Evolutionary conservation across 2,329 filamentous ascomycete genomes (phyloP).

Genomic region (Aureobasidium sp.): DNA sequence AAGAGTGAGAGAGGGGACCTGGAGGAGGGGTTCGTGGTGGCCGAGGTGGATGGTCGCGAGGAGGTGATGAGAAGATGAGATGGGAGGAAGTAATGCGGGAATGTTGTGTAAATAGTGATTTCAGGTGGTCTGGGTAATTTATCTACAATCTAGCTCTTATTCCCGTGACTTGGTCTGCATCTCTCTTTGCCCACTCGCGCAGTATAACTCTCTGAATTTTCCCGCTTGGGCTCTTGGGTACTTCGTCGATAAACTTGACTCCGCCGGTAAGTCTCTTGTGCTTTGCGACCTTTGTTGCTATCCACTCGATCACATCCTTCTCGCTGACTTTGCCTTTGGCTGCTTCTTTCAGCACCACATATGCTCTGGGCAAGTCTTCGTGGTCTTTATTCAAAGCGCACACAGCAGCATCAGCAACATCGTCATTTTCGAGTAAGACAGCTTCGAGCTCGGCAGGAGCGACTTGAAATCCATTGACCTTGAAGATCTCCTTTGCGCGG

Average conservation of each 20-base stretch:
- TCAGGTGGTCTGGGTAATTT: too few species aligned
- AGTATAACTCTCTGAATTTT: constrained; percentile 65
- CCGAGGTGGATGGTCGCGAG: constrained; percentile 10
- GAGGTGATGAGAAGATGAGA: constrained; percentile 7
- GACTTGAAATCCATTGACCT: constrained; percentile 36
- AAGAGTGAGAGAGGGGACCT: constrained; percentile 1
- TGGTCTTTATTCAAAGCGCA: constrained; percentile 29
- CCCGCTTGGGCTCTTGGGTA: constrained; percentile 63
- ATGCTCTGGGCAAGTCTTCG: constrained; percentile 39
- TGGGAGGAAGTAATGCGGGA: too few species aligned
- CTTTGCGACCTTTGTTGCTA: constrained; percentile 41
- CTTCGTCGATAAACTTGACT: constrained; percentile 62
- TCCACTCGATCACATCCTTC: constrained; percentile 42
- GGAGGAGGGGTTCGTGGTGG: constrained; percentile 3
- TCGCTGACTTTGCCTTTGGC: constrained; percentile 34
- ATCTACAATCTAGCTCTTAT: constrained; percentile 28
- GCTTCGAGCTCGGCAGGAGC: constrained; percentile 31
- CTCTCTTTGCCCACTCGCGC: constrained; percentile 63
- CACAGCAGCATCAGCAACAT: constrained; percentile 30
- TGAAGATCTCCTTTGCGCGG: constrained; percentile 38
- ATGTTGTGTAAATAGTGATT: too few species aligned
- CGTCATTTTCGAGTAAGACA: constrained; percentile 29
- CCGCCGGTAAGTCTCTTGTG: constrained; percentile 46
- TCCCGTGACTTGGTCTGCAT: constrained; percentile 41
- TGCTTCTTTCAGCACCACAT: constrained; percentile 35